Base-by-base conservation (phyloP, 768 basidiomycete species). In the Lentinus brumalis region DNA sequence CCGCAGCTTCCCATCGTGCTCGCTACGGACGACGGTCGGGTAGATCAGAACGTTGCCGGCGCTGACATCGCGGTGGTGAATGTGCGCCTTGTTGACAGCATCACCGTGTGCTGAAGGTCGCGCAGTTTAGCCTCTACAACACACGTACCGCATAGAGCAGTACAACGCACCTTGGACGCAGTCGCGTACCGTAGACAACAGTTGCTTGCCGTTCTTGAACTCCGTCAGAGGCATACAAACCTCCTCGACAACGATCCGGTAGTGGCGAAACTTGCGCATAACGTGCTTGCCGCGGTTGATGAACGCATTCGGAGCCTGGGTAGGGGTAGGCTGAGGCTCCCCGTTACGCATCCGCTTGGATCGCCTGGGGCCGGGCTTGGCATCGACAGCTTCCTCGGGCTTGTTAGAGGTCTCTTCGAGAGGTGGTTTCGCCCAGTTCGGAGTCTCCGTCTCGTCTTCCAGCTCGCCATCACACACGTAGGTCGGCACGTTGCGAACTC, bases 41-140 rank as follows among this genome's bases (percentile, higher is more conserved):
- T 31, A 31, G n/a, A 55, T 60, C n/a, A 60, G 53, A 16, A 60
- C 31, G n/a, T 60, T 60, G 1, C 53, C 59, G 5, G 39, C 41
- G 53, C 53, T 60, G 38, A 60, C 38, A n/a, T 60, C 59, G 16
- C 59, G 46, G 26, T 60, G 59, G 14, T 54, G 30, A 26, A 55
- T 55, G 1, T 26, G n/a, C 2, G 46, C 6, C 30, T 50, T 44
- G 30, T 15, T 10, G 4, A 53, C 32, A 1, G 52, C 58, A 15
- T 53, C 45, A 10, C 14, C 11, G 31, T 50, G 35, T 2, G 50
- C 46, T 60, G 30, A 6, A 35, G 11, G 35, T 7, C 35, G 6
- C 35, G 6, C 7, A 35, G 35, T 6, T 35, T 35, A 35, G 38
- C 35, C 6, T 35, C 35, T 35, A 11, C 5, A 38, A 16, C 29